phyloP scores from a whole-genome alignment of 306 rosid genomes.

The Corylus heterophylla region DNA sequence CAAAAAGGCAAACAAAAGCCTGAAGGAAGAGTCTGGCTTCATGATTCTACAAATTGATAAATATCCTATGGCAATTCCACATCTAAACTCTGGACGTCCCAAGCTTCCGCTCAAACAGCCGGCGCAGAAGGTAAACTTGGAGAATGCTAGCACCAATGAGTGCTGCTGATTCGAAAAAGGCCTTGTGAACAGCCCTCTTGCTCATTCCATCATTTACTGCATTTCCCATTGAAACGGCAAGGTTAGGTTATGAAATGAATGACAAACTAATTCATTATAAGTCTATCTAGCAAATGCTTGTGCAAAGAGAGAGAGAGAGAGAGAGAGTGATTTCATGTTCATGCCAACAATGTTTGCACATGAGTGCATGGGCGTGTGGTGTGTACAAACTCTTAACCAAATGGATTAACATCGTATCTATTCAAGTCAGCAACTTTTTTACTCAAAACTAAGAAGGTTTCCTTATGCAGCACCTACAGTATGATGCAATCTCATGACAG shows the following conservation, averaged over 20 bases:
- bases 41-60: conserved; percentile 6
- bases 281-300: neutral
- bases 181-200: conserved; percentile 63
- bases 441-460: neutral
- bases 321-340: neutral
- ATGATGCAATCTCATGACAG: neutral
- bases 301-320: neutral
- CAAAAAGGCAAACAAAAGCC: neutral
- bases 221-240: neutral
- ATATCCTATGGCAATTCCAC: conserved; percentile 5
- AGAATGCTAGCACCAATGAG: conserved; percentile 59
- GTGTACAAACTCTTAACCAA: neutral
- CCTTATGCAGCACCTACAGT: neutral
- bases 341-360: neutral
- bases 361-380: too few species aligned
- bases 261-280: neutral
- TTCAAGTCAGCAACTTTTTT: neutral
- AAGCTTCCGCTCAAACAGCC: conserved; percentile 59
- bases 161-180: conserved; percentile 59
- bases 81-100: conserved; percentile 37
- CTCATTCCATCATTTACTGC: conserved; percentile 62
- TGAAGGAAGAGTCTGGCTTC: neutral
- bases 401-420: neutral
- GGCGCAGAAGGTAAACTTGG: conserved; percentile 67
- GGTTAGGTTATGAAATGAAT: neutral